Base-by-base conservation (phyloP, 1,139 yeast genomes). In the Candida frijolesensis region DNA sequence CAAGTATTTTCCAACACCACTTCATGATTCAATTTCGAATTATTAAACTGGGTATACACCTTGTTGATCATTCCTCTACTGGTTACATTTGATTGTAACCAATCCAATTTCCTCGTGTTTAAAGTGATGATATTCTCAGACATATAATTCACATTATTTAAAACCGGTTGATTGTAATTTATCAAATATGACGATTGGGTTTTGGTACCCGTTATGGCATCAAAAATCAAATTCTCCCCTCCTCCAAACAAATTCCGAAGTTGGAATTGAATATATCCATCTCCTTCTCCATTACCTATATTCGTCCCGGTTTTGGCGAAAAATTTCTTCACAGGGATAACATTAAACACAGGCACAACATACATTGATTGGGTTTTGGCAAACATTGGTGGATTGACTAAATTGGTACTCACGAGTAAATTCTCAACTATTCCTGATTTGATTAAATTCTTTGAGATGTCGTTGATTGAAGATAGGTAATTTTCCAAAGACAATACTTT, bases 211-310 rank as follows among this genome's bases (percentile, higher is more conserved):
- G 83, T 71, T 27, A 79, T 82, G 2, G 96, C 90, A 66, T 92
- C 96, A 47, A 91, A 74, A 29, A 83, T 78, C 19, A 92, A 62
- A 44, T 77, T 77, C 64, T 94, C 99, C 8, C 94, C 97, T 2
- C 96, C 97, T 0, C 97, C 97, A 67, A 91, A 83, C 10, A 89
- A 68, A 64, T 94, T 92, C 48, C 84, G 79, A 64, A 87, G 73
- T 62, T 87, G 91, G 54, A 89, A 80, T 46, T 87, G 86, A 44
- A 90, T 78, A 61, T 90, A 89, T 1, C 97, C 97, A 63, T 89
- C 96, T 29, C 97, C 98, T 71, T 91, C 97, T 27, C 96, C 96
- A 63, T 92, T 92, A 2, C 97, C 97, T 4, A 92, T 82, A 66
- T 88, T 91, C 5, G 97, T 92, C n/a, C 97, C 97, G 1, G 96